Conservation (phyloP, 2,329 filamentous ascomycete species). For the Macrophomina phaseolina region DNA sequence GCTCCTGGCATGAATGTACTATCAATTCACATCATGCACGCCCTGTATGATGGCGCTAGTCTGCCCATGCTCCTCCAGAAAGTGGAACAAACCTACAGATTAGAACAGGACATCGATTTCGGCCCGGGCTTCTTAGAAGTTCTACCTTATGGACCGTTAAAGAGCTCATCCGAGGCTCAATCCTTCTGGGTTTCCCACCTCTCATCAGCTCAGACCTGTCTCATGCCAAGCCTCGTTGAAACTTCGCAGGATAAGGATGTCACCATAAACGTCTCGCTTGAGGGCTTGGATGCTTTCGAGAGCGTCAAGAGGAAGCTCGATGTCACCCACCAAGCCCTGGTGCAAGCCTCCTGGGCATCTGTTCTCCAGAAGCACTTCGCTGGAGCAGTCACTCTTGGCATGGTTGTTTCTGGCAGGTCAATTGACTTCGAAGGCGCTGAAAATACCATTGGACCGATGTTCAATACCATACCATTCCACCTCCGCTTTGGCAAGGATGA, state of each 20-base stretch:
- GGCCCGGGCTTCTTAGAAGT: conserved; percentile 69
- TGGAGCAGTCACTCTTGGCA: conserved; percentile 65
- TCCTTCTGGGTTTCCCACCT: conserved; percentile 73
- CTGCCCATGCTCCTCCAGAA: conserved; percentile 69
- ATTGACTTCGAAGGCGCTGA: conserved; percentile 71
- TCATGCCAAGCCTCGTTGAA: conserved; percentile 37
- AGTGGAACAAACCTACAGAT: conserved; percentile 61
- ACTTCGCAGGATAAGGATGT: conserved; percentile 31
- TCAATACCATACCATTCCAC: conserved; percentile 85
- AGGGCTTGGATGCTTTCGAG: conserved; percentile 54
- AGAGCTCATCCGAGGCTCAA: conserved; percentile 52
- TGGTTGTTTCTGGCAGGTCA: conserved; percentile 79
- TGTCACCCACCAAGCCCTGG: conserved; percentile 78
- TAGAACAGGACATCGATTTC: conserved; percentile 33
- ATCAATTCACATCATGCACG: conserved; percentile 78
- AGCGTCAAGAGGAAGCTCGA: conserved; percentile 62
- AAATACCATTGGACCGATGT: conserved; percentile 77
- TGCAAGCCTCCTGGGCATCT: conserved; percentile 76
- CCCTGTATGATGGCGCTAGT: conserved; percentile 83
- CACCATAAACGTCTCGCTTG: conserved; percentile 42
- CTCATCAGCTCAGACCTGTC: conserved; percentile 38
- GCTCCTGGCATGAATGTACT: conserved; percentile 50
- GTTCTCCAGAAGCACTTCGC: conserved; percentile 62
- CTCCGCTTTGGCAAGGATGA: conserved; percentile 51
- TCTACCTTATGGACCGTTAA: conserved; percentile 72